phyloP scores from a whole-genome alignment of 2,329 filamentous ascomycete species.

The Fusarium torulosum region DNA sequence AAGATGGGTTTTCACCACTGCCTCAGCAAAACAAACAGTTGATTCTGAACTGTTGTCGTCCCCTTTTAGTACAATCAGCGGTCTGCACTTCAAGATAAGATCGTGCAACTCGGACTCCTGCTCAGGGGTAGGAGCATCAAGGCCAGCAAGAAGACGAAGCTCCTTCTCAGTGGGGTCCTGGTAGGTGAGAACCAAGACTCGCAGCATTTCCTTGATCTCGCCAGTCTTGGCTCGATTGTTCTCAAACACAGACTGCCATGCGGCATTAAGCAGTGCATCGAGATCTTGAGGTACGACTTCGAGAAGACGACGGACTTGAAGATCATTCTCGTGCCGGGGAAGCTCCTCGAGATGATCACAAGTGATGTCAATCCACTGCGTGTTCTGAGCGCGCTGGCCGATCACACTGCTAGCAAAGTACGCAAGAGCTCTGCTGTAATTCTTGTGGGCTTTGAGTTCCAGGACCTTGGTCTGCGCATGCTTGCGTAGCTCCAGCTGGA shows the following conservation, averaged over 20 bases:
- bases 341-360: slow-evolving; percentile 57
- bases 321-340: slow-evolving; percentile 53
- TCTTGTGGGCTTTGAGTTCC: slow-evolving; percentile 52
- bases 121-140: slow-evolving; percentile 48
- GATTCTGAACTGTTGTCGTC: slow-evolving; percentile 34
- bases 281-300: slow-evolving; percentile 58
- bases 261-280: slow-evolving; percentile 52
- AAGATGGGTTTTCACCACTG: slow-evolving; percentile 56
- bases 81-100: slow-evolving; percentile 56
- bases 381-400: slow-evolving; percentile 57
- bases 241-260: slow-evolving; percentile 55
- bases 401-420: slow-evolving; percentile 59
- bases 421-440: slow-evolving; percentile 57
- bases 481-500: slow-evolving; percentile 35
- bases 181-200: slow-evolving; percentile 57
- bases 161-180: slow-evolving; percentile 57
- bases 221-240: slow-evolving; percentile 50
- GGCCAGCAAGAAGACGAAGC: slow-evolving; percentile 54
- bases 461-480: slow-evolving; percentile 54
- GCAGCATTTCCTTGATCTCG: slow-evolving; percentile 58
- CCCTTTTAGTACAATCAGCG: slow-evolving; percentile 48
- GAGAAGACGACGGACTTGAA: slow-evolving; percentile 55
- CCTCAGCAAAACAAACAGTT: slow-evolving; percentile 24
- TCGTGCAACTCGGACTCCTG: slow-evolving; percentile 52
- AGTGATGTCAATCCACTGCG: slow-evolving; percentile 60